Conservation (phyloP, 2,329 filamentous ascomycete species). For the Neofusicoccum kwambonambiense region DNA sequence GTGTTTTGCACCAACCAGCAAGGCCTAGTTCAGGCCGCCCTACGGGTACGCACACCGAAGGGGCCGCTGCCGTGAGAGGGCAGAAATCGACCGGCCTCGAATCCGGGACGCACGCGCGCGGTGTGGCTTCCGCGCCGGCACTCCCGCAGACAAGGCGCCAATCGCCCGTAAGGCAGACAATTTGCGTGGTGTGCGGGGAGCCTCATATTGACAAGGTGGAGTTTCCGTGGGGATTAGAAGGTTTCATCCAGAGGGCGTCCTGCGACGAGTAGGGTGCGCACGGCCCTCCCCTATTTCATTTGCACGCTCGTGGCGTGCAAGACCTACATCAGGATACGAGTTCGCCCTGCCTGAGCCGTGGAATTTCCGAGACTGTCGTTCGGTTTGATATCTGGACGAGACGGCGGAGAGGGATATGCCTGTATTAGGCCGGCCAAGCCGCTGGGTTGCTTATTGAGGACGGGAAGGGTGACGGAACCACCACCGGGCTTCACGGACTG, state of each 20-base stretch:
- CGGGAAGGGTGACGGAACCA: neutral
- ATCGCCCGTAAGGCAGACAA: neutral
- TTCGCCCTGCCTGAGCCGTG: neutral
- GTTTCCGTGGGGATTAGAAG: neutral
- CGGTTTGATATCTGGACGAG: neutral
- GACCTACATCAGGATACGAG: conserved; percentile 4
- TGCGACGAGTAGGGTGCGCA: neutral
- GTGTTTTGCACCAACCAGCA: too few relatives aligned
- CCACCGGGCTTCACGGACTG: neutral
- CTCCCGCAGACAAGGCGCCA: neutral
- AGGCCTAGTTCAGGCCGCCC: neutral
- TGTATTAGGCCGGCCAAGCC: neutral
- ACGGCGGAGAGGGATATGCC: neutral
- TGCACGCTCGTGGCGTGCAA: neutral
- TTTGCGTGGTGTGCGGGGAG: neutral
- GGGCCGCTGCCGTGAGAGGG: neutral
- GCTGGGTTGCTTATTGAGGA: neutral
- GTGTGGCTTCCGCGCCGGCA: neutral
- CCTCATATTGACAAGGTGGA: conserved; percentile 1
- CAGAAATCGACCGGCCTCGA: neutral
- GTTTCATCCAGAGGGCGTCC: conserved; percentile 4
- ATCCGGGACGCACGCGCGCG: neutral
- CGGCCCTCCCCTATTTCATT: conserved; percentile 7
- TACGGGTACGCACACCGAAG: neutral
- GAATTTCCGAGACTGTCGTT: neutral